A percentile compares a stretch with the other conserved stretches of the same genome.
Evolutionary conservation across 2,329 filamentous ascomycete species (phyloP).

Genomic region (Sporothrix humicola): DNA sequence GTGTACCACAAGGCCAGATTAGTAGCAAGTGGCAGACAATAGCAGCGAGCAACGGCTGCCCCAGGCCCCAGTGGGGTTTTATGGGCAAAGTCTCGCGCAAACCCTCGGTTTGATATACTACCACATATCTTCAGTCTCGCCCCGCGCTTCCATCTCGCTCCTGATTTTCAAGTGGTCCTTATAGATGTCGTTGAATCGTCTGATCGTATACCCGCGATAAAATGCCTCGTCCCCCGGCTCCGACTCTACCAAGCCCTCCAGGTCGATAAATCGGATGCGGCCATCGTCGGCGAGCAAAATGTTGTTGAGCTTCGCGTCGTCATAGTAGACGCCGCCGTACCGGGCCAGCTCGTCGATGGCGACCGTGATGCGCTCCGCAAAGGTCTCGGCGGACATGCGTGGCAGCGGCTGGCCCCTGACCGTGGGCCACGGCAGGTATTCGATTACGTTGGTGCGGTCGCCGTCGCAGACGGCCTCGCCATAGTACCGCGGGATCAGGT

Average conservation of each 20-base stretch:
- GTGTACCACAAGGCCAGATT: too few species aligned
- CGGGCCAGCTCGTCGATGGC: background rate
- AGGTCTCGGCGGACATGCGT: background rate
- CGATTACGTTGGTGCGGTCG: constrained; percentile 13
- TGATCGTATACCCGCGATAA: too few species aligned
- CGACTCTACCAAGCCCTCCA: background rate
- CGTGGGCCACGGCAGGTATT: constrained; percentile 4
- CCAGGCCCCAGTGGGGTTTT: too few species aligned
- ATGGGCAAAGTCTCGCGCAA: too few species aligned
- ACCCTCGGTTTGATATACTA: too few species aligned
- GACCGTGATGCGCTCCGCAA: background rate
- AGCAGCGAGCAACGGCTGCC: too few species aligned
- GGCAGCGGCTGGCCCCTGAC: constrained; percentile 35
- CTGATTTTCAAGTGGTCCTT: too few species aligned
- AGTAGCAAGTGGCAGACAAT: too few species aligned
- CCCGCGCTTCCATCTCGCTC: too few species aligned
- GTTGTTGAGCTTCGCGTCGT: background rate
- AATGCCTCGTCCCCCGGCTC: too few species aligned
- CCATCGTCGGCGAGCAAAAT: background rate
- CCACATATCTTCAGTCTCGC: too few species aligned
- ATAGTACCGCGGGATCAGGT: background rate
- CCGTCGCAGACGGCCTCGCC: background rate
- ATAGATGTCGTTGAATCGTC: too few species aligned
- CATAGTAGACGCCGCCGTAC: background rate
- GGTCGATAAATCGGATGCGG: background rate